These are phyloP conservation scores for Pisolithus tinctorius DNA, from an alignment of 768 basidiomycete genomes.

Conservation along the genomic window DNA sequence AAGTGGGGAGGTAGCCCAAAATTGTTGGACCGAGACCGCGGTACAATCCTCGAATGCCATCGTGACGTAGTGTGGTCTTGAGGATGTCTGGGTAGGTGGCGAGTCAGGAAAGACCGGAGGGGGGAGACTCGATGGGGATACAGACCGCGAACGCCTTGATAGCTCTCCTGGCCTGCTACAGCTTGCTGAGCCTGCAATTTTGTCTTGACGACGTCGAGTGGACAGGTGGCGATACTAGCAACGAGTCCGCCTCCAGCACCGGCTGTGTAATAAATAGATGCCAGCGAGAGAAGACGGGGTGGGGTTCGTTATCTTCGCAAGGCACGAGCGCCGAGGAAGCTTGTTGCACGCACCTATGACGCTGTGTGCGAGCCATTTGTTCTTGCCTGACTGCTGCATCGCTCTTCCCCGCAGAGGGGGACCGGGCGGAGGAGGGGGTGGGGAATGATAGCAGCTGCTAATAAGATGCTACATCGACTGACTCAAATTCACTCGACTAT, in stretches of 20 bases:
- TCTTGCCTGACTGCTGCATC: conserved; percentile 50
- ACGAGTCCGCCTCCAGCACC: conserved; percentile 94
- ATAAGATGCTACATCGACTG: background rate
- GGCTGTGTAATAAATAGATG: conserved; percentile 37
- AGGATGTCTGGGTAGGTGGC: conserved; percentile 41
- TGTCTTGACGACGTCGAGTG: conserved; percentile 96
- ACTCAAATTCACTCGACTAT: background rate
- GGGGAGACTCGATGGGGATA: conserved; percentile 5
- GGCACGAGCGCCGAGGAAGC: conserved; percentile 2
- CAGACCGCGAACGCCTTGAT: conserved; percentile 72
- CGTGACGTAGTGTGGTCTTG: conserved; percentile 47
- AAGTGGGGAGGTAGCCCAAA: conserved; percentile 94
- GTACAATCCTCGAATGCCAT: conserved; percentile 87
- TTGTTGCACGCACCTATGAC: conserved; percentile 59
- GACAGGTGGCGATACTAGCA: conserved; percentile 91
- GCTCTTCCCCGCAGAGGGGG: conserved; percentile 59
- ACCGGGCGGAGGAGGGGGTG: background rate
- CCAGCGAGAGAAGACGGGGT: background rate
- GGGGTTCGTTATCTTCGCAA: conserved; percentile 5
- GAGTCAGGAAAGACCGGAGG: conserved; percentile 6
- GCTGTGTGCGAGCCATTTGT: conserved; percentile 69
- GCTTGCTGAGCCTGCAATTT: conserved; percentile 90
- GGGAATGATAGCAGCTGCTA: background rate
- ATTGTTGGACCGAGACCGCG: conserved; percentile 97
- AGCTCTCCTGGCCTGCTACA: conserved; percentile 60